A percentile compares a stretch with the other conserved stretches of the same genome.
Evolutionary conservation across 495 filamentous ascomycete species (phyloP).

Genomic region (Penicillium pancosmium): DNA sequence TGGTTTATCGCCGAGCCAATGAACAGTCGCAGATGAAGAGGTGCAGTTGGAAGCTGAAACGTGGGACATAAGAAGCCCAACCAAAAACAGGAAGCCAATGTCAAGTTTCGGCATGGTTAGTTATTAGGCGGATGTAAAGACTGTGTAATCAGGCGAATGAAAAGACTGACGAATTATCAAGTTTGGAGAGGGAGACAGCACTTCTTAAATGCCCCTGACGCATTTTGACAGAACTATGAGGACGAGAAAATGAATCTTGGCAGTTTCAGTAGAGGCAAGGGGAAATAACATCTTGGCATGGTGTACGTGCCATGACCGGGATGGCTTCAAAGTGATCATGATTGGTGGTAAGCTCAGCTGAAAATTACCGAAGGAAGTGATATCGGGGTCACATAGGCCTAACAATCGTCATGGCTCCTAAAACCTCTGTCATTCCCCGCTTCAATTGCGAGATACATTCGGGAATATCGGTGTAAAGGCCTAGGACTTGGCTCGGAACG

Average conservation of each 20-base stretch:
- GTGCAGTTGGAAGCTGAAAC: constrained; percentile 3
- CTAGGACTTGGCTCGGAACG: too few species aligned
- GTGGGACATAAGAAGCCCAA: background rate
- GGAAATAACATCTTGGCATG: background rate
- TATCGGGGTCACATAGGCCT: background rate
- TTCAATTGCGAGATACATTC: too few species aligned
- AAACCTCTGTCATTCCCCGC: background rate
- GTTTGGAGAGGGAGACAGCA: background rate
- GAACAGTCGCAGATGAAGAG: constrained; percentile 20
- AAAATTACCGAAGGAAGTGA: background rate
- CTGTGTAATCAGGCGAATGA: background rate
- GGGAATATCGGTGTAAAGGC: too few species aligned
- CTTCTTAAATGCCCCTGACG: background rate
- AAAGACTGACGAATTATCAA: background rate
- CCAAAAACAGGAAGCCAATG: background rate
- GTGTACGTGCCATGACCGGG: background rate
- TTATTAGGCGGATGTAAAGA: background rate
- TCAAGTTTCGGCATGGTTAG: background rate
- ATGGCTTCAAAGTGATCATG: background rate
- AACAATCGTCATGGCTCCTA: background rate
- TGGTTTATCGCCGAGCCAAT: constrained; percentile 43
- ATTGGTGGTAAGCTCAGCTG: background rate
- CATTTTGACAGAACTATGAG: background rate
- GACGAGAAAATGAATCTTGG: background rate
- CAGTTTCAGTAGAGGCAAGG: background rate